phyloP scores from a whole-genome alignment of 768 basidiomycete species.

The Inosperma sp. region DNA sequence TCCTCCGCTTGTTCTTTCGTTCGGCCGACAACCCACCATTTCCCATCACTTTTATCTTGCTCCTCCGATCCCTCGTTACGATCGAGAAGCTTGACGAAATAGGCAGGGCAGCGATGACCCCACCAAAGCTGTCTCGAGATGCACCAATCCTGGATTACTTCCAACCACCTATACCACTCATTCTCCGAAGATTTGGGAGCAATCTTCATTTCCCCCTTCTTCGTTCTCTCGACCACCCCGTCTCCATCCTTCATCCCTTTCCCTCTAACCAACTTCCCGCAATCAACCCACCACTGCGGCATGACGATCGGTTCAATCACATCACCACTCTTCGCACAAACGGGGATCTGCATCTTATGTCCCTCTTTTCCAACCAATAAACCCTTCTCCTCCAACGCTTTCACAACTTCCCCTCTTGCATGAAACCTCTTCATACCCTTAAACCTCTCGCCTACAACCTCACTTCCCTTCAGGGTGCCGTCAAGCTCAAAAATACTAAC shows the following conservation, averaged over 20 bases:
- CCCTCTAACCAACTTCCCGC: constrained; percentile 85
- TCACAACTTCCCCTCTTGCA: constrained; percentile 76
- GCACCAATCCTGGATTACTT: constrained; percentile 97
- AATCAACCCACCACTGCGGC: constrained; percentile 99
- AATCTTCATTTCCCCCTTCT: constrained; percentile 81
- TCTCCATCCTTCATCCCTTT: too few species aligned
- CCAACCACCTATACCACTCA: constrained; percentile 97
- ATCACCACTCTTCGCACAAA: constrained; percentile 69
- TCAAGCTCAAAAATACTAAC: constrained; percentile 96
- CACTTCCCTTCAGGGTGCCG: constrained; percentile 75
- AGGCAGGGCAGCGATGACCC: constrained; percentile 96
- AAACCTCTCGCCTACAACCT: constrained; percentile 77
- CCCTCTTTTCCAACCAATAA: constrained; percentile 89
- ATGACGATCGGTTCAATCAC: constrained; percentile 93
- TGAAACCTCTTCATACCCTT: constrained; percentile 99
- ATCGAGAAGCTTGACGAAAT: constrained; percentile 81
- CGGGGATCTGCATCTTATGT: constrained; percentile 95
- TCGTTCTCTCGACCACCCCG: constrained; percentile 59
- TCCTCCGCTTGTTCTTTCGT: constrained; percentile 70
- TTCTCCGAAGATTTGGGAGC: constrained; percentile 80
- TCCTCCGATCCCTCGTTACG: constrained; percentile 67
- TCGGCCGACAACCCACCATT: constrained; percentile 90
- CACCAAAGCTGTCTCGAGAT: constrained; percentile 99
- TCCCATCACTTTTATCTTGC: constrained; percentile 69
- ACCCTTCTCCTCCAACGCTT: constrained; percentile 78